These are phyloP conservation scores for Dendrocalamus sinicus DNA, from an alignment of 176 grass and related monocot species.

Conservation along the genomic window DNA sequence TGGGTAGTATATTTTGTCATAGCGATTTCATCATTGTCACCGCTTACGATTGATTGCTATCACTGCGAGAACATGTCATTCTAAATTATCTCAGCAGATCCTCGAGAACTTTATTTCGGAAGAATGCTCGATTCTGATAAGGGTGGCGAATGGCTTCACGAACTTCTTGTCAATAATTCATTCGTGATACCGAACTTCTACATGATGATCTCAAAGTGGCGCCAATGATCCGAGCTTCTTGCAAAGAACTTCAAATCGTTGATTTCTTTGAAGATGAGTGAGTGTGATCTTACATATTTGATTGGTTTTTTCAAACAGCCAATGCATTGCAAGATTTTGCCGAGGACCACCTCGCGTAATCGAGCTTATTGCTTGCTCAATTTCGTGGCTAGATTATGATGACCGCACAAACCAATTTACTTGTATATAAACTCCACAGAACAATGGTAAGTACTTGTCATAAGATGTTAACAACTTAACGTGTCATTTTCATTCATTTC, in stretches of 20 bases:
- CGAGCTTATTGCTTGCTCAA: too few species aligned
- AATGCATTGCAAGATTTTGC: slow-evolving; percentile 78
- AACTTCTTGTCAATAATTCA: slow-evolving; percentile 74
- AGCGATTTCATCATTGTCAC: slow-evolving; percentile 13
- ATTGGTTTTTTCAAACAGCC: slow-evolving; percentile 65
- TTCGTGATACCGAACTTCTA: slow-evolving; percentile 84
- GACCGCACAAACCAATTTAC: too few species aligned
- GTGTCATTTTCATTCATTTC: too few species aligned
- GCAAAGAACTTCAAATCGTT: slow-evolving; percentile 78
- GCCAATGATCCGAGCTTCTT: slow-evolving; percentile 75
- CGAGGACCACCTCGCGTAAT: too few species aligned
- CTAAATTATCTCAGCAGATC: slow-evolving; percentile 54
- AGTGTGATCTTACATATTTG: slow-evolving; percentile 75
- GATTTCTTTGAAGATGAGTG: slow-evolving; percentile 81
- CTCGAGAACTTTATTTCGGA: slow-evolving; percentile 72
- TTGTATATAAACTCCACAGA: too few species aligned
- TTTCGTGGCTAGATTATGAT: too few species aligned
- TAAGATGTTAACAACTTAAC: too few species aligned
- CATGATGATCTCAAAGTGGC: slow-evolving; percentile 77
- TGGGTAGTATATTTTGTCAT: background rate
- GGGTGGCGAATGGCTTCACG: slow-evolving; percentile 76
- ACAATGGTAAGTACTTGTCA: too few species aligned
- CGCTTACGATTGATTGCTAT: slow-evolving; percentile 32
- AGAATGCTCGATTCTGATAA: slow-evolving; percentile 64
- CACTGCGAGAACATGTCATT: slow-evolving; percentile 38